Conservation (phyloP, 1,139 yeast genomes). For the Candida anutae region DNA sequence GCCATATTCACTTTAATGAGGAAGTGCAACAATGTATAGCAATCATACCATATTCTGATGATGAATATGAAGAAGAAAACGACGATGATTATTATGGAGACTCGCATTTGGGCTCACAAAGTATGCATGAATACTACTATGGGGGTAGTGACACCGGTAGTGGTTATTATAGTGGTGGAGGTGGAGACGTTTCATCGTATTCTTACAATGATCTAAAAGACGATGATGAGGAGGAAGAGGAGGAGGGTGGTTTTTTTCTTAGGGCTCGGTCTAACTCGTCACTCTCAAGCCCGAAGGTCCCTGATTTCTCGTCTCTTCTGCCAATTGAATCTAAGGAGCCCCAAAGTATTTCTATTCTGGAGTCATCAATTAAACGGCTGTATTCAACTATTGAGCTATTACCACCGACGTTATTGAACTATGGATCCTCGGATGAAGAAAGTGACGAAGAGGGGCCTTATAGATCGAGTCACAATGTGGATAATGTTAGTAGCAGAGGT, state of each 20-base stretch:
- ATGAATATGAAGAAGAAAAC: conserved; percentile 20
- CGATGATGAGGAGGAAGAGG: conserved; percentile 45
- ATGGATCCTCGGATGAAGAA: conserved; percentile 67
- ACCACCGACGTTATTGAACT: conserved; percentile 77
- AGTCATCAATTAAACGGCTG: conserved; percentile 15
- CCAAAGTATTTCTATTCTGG: conserved; percentile 14
- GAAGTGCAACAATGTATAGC: conserved; percentile 91
- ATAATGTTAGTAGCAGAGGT: conserved; percentile 61
- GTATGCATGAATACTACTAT: conserved; percentile 1
- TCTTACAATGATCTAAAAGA: conserved; percentile 26
- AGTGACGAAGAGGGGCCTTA: conserved; percentile 49
- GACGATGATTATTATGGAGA: conserved; percentile 10
- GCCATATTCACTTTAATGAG: conserved; percentile 86
- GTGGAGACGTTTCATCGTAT: conserved; percentile 16
- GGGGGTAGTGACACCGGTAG: conserved; percentile 3
- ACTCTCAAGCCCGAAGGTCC: conserved; percentile 5
- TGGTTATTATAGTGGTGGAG: conserved; percentile 17
- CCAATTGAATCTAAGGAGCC: conserved; percentile 5
- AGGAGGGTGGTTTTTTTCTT: conserved; percentile 65
- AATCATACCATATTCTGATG: conserved; percentile 35
- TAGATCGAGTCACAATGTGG: conserved; percentile 64
- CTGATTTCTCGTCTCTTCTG: conserved; percentile 11
- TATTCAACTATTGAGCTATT: conserved; percentile 59
- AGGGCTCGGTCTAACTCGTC: conserved; percentile 44
- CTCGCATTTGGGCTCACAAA: background rate